Evolutionary conservation across 2,329 filamentous ascomycete species (phyloP).

Genomic region (Stagonosporopsis tanaceti): DNA sequence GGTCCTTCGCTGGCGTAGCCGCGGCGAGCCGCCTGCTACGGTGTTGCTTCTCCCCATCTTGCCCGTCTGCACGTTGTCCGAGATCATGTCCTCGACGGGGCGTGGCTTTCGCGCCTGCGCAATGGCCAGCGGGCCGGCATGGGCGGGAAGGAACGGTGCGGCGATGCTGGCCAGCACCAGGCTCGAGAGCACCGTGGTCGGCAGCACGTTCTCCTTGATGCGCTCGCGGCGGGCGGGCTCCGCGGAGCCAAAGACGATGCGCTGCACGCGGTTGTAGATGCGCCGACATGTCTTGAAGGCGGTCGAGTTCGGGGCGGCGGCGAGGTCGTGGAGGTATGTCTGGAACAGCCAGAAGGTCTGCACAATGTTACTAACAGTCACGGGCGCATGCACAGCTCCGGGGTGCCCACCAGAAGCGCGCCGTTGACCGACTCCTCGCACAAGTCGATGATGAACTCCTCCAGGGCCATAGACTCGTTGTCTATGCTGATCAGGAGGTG

Average conservation of each 20-base stretch:
- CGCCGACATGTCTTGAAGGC: conserved; percentile 83
- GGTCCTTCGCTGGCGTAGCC: conserved; percentile 54
- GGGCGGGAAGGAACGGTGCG: conserved; percentile 76
- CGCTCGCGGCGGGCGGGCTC: conserved; percentile 74
- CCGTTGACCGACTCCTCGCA: conserved; percentile 89
- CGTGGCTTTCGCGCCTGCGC: conserved; percentile 81
- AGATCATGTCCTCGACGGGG: conserved; percentile 67
- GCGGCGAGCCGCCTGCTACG: conserved; percentile 59
- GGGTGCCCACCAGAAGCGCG: conserved; percentile 73
- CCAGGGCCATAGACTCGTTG: conserved; percentile 90
- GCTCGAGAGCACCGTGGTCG: conserved; percentile 81
- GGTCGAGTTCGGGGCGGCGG: conserved; percentile 75
- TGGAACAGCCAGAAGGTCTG: conserved; percentile 93
- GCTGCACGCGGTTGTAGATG: conserved; percentile 88
- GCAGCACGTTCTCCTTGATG: conserved; percentile 82
- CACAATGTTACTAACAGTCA: conserved; percentile 8
- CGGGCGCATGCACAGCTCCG: neutral
- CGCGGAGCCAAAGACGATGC: conserved; percentile 81
- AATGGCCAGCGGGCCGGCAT: conserved; percentile 81
- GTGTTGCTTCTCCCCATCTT: conserved; percentile 75
- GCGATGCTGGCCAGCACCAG: conserved; percentile 80
- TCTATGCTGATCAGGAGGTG: conserved; percentile 87
- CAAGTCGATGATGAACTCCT: conserved; percentile 85
- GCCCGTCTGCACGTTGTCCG: conserved; percentile 63
- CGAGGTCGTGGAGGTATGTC: conserved; percentile 84